Base-by-base conservation (phyloP, 2,329 filamentous ascomycete genomes). In the Parascedosporium putredinis region DNA sequence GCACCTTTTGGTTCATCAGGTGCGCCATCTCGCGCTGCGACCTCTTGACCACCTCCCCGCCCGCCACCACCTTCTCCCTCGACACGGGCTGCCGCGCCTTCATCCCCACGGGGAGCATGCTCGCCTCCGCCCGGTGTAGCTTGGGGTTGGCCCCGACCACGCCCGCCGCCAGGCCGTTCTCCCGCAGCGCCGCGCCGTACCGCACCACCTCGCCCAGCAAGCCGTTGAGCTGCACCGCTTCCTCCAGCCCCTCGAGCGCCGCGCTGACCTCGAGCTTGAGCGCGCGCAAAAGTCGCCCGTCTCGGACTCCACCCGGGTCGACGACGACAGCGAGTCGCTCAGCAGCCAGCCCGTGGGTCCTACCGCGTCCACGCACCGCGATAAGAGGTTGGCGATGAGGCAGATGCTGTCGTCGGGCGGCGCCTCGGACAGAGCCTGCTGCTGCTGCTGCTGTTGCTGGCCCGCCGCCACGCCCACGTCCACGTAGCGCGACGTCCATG, bases 1-100 rank as follows among this genome's bases (percentile, higher is more conserved):
- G 86, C 54, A 90, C 84, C 62, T 83, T 83, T 68, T 86, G 85
- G 61, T 85, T 88, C 60, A 85, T 79, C 63, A 94, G 67, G 65
- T 86, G 80, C 16, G 86, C 87, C 52, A 83, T 81, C 68, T 95
- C 85, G 64, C 88, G 74, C 57, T 70, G 73, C 57, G 75, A 88
- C 57, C 87, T 78, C 62, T 77, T 70, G 54, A 82, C 74, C 36
- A 88, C 70, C 68, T 88, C 84, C 16, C 88, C 87, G 50, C 81
- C 81, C 44, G 76, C 72, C 56, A 82, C 71, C 56, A 86, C 69
- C 75, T 87, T 81, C 53, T 72, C 67, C 53, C 60, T 67, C 38
- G 72, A 71, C 20, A 79, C 69, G 45, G 63, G 60, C 55, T 69
- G 64, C 57, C 75, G 73, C 2, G 74, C 72, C 66, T 84, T 87